These are phyloP conservation scores for Hypoxylon lenormandii DNA, from an alignment of 495 filamentous ascomycete species.

Conservation along the genomic window DNA sequence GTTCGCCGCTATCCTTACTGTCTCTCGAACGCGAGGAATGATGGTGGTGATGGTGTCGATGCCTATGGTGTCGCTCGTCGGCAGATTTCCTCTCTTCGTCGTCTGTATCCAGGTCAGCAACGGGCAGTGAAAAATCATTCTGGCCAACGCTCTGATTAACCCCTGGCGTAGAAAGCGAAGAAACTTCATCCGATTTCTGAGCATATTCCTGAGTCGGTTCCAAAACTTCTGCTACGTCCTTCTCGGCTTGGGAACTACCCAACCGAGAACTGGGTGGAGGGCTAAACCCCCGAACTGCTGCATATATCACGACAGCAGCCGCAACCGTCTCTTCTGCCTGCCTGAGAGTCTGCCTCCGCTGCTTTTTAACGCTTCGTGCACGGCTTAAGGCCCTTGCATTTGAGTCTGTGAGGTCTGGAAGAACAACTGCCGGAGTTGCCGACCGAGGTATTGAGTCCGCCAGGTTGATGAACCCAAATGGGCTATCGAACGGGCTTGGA, in stretches of 20 bases:
- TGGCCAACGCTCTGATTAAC: slow-evolving; percentile 45
- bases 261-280: slow-evolving; percentile 41
- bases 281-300: slow-evolving; percentile 56
- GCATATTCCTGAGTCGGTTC: slow-evolving; percentile 29
- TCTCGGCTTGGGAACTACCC: slow-evolving; percentile 33
- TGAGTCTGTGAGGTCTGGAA: slow-evolving; percentile 59
- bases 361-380: slow-evolving; percentile 54
- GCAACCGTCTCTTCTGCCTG: slow-evolving; percentile 61
- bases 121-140: slow-evolving; percentile 49
- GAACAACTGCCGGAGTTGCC: slow-evolving; percentile 57
- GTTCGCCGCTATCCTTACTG: slow-evolving; percentile 51
- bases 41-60: slow-evolving; percentile 49
- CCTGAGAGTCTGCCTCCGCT: slow-evolving; percentile 55
- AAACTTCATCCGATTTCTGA: slow-evolving; percentile 38
- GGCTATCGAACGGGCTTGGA: slow-evolving; percentile 15
- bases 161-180: slow-evolving; percentile 38
- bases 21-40: slow-evolving; percentile 38
- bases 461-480: slow-evolving; percentile 19
- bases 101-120: slow-evolving; percentile 63
- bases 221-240: slow-evolving; percentile 21
- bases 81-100: slow-evolving; percentile 55
- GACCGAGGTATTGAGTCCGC: slow-evolving; percentile 55
- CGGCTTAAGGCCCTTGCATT: slow-evolving; percentile 55
- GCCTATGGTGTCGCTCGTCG: slow-evolving; percentile 54
- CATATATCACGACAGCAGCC: slow-evolving; percentile 62